Percentiles rank a stretch among this genome's conserved stretches.
These are phyloP conservation scores for Plenodomus tracheiphilus DNA, from an alignment of 2,329 filamentous ascomycete genomes.

Conservation along the genomic window DNA sequence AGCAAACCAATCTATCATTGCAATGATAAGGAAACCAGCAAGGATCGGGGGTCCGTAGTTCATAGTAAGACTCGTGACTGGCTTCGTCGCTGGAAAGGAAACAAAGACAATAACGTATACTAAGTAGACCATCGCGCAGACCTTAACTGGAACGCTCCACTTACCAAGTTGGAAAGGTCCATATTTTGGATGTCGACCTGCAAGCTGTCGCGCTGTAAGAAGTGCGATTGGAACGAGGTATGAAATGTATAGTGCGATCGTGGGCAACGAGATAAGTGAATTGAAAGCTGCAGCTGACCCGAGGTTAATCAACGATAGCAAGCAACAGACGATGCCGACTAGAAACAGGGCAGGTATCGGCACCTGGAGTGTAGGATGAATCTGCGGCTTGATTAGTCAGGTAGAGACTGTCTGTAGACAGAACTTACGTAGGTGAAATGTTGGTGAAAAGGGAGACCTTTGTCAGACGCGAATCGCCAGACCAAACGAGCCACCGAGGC, in stretches of 20 bases:
- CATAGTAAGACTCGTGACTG: conserved; percentile 18
- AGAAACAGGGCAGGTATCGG: conserved; percentile 25
- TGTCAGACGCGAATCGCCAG: conserved; percentile 32
- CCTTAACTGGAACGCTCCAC: conserved; percentile 41
- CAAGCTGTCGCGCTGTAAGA: conserved; percentile 21
- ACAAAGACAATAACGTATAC: conserved; percentile 42
- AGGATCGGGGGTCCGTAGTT: conserved; percentile 21
- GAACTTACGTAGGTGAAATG: conserved; percentile 19
- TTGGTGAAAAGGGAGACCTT: conserved; percentile 22
- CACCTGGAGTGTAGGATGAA: conserved; percentile 20
- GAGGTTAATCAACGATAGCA: conserved; percentile 48
- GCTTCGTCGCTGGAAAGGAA: conserved; percentile 29
- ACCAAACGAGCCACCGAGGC: conserved; percentile 26
- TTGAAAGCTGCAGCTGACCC: conserved; percentile 45
- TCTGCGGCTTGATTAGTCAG: conserved; percentile 10
- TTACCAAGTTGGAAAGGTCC: conserved; percentile 40
- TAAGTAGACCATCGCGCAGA: conserved; percentile 36
- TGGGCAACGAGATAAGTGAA: conserved; percentile 38
- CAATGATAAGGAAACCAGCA: conserved; percentile 12
- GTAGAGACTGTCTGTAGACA: neutral
- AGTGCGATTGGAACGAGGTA: conserved; percentile 30
- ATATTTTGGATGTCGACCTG: conserved; percentile 10
- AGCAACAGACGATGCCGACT: conserved; percentile 30
- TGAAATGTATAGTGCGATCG: conserved; percentile 26
- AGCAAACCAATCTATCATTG: conserved; percentile 18